These are phyloP conservation scores for Luvunga scandens DNA, from an alignment of 345 rosid species.

Conservation along the genomic window DNA sequence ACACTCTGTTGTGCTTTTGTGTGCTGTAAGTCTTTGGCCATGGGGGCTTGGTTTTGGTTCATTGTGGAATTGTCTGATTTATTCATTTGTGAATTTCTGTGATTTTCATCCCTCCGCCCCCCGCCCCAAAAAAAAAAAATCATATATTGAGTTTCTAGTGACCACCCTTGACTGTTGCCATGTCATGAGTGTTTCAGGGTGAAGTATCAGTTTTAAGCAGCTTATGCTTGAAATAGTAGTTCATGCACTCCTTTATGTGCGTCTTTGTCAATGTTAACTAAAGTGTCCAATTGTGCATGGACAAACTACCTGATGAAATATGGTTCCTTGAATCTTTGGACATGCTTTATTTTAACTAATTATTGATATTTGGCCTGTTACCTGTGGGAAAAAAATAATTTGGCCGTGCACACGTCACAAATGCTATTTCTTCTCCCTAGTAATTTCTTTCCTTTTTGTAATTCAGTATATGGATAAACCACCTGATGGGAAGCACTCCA, in stretches of 20 bases:
- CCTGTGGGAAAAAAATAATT: not conserved
- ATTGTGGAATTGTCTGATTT: not conserved
- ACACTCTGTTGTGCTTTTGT: not conserved
- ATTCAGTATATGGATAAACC: slow-evolving; percentile 80
- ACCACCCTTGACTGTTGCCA: not conserved
- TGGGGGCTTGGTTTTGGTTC: slow-evolving; percentile 3
- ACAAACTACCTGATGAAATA: no score
- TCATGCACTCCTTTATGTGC: not conserved
- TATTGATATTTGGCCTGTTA: not conserved
- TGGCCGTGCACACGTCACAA: not conserved
- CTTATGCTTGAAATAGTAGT: not conserved
- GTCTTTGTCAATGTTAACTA: not conserved
- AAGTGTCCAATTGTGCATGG: not conserved
- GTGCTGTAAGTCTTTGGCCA: not conserved
- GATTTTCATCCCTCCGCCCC: no score
- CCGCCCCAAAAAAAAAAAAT: no score
- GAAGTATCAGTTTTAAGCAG: not conserved
- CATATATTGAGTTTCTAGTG: not conserved
- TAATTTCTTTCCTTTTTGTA: not conserved
- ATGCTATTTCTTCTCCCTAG: not conserved
- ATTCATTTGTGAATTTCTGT: not conserved
- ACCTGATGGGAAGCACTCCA: slow-evolving; percentile 87
- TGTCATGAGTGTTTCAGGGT: not conserved
- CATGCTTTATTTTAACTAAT: not conserved
- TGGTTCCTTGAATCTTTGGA: not conserved